These are phyloP conservation scores for Apiospora sp. DNA, from an alignment of 2,329 filamentous ascomycete species.

Conservation along the genomic window DNA sequence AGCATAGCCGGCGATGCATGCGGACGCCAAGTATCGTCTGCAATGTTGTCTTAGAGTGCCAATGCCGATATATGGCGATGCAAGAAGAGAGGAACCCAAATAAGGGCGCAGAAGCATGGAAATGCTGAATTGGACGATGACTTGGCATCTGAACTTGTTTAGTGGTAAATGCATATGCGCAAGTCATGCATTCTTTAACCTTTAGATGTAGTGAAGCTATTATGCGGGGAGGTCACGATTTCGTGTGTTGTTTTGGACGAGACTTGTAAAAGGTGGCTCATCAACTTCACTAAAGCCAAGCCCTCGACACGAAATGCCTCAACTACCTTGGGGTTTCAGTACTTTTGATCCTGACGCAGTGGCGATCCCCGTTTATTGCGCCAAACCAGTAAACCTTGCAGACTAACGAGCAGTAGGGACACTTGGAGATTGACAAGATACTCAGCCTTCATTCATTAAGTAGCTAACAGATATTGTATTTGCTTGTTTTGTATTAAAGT, in stretches of 20 bases:
- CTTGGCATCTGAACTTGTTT: background rate
- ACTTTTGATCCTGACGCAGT: background rate
- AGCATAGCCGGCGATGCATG: constrained; percentile 1
- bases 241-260: background rate
- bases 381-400: constrained; percentile 5
- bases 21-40: background rate
- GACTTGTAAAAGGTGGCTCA: constrained; percentile 16
- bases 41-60: background rate
- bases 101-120: background rate
- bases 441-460: no score
- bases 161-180: background rate
- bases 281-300: constrained; percentile 18
- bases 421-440: no score
- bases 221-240: constrained; percentile 17
- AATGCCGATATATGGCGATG: background rate
- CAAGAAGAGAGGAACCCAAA: background rate
- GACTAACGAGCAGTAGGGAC: no score
- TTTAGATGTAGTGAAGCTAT: background rate
- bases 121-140: background rate
- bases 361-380: background rate
- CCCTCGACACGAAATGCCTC: constrained; percentile 19
- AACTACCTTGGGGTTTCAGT: background rate
- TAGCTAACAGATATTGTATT: no score
- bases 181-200: background rate
- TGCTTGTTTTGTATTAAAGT: no score